Percentiles rank a stretch among this genome's conserved stretches.
These are phyloP conservation scores for Yamadazyma songkhlaensis DNA, from an alignment of 1,139 yeast species.

Conservation along the genomic window DNA sequence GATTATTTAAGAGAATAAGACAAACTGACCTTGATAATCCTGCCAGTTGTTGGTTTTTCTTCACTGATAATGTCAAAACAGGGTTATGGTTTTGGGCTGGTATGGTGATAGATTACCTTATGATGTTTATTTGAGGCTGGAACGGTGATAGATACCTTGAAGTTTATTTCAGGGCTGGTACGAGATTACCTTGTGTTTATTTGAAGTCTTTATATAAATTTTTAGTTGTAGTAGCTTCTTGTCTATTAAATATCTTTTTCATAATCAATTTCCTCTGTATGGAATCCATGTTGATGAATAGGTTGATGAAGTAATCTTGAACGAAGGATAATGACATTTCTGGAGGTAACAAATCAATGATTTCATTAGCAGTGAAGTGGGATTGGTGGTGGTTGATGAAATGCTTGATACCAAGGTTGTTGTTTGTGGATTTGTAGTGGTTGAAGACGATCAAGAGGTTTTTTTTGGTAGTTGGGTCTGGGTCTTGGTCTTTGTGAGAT, in stretches of 20 bases:
- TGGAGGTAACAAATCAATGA: conserved; percentile 29
- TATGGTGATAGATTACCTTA: conserved; percentile 66
- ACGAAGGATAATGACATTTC: conserved; percentile 31
- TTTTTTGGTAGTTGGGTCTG: too few relatives aligned
- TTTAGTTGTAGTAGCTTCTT: conserved; percentile 22
- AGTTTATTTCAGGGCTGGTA: conserved; percentile 53
- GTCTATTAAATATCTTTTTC: conserved; percentile 28
- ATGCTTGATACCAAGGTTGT: conserved; percentile 24
- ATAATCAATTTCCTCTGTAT: conserved; percentile 19
- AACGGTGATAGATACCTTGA: conserved; percentile 7
- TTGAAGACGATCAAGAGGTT: conserved; percentile 19
- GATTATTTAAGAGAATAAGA: conserved; percentile 64
- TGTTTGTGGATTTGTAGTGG: conserved; percentile 17
- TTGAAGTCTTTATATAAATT: conserved; percentile 16
- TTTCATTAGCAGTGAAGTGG: conserved; percentile 19
- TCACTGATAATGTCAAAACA: conserved; percentile 72
- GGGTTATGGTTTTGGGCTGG: conserved; percentile 82
- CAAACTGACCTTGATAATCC: conserved; percentile 79
- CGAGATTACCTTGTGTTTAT: conserved; percentile 61
- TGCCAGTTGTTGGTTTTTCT: conserved; percentile 76
- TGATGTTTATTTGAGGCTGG: conserved; percentile 20
- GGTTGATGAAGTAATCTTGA: conserved; percentile 23
- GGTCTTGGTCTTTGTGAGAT: too few relatives aligned
- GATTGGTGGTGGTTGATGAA: conserved; percentile 25
- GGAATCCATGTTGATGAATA: conserved; percentile 21